Evolutionary conservation across 768 basidiomycete genomes (phyloP).

Genomic region (Rhizopogon sp.): DNA sequence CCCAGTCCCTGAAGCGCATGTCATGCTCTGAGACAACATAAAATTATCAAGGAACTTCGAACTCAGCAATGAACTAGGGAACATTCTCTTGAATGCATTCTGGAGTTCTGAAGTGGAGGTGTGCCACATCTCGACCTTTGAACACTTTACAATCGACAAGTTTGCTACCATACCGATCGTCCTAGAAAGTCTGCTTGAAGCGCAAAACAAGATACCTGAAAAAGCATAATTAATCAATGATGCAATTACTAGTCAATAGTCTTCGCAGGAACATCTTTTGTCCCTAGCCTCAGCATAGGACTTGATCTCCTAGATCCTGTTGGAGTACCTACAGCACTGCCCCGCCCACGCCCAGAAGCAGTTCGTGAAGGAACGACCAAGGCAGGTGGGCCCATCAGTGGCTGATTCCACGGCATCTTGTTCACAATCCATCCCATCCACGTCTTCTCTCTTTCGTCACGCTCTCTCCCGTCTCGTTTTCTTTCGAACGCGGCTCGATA

Average conservation of each 20-base stretch:
- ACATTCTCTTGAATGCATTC: no score
- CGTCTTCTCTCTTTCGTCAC: slow-evolving; percentile 26
- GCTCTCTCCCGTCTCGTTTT: slow-evolving; percentile 60
- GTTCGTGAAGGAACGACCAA: slow-evolving; percentile 16
- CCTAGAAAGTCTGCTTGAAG: no score
- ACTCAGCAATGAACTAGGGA: not conserved
- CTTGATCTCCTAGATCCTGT: slow-evolving; percentile 28
- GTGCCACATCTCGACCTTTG: no score
- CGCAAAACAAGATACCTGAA: no score
- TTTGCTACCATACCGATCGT: no score
- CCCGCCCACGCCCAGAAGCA: slow-evolving; percentile 19
- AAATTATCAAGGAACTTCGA: not conserved
- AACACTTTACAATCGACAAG: no score
- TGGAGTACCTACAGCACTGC: slow-evolving; percentile 24
- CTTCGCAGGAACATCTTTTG: slow-evolving; percentile 20
- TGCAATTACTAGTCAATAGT: slow-evolving; percentile 1
- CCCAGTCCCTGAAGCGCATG: not conserved
- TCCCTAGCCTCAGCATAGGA: slow-evolving; percentile 26
- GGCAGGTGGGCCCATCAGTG: slow-evolving; percentile 4
- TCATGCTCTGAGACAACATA: not conserved
- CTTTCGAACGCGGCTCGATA: slow-evolving; percentile 87
- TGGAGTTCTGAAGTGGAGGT: no score
- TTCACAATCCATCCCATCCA: slow-evolving; percentile 25
- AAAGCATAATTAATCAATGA: not conserved
- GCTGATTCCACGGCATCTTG: slow-evolving; percentile 23